Percentiles rank a stretch among this genome's conserved stretches.
Evolutionary conservation across 2,329 filamentous ascomycete species (phyloP).

Genomic region (Botrytis squamosa): DNA sequence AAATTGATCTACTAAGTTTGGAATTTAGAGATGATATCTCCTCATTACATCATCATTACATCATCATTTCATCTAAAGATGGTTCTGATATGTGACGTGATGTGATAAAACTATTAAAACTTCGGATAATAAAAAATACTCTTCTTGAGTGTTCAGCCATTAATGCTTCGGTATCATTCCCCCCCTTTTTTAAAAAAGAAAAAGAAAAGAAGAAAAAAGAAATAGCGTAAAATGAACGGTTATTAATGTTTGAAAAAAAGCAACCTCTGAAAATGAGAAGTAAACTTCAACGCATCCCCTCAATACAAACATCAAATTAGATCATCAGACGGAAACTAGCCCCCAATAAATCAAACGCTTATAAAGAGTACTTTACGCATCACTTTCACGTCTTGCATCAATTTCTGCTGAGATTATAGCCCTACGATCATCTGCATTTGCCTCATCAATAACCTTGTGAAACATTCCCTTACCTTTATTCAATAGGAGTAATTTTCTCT

Average conservation of each 20-base stretch:
- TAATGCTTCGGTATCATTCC: neutral
- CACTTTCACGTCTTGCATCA: slow-evolving; percentile 8
- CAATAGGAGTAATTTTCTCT: slow-evolving; percentile 49
- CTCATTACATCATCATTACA: slow-evolving; percentile 9
- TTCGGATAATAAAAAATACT: neutral
- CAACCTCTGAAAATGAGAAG: slow-evolving; percentile 11
- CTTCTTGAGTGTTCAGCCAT: neutral
- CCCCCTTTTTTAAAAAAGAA: neutral
- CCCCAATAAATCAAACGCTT: slow-evolving; percentile 16
- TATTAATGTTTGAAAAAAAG: slow-evolving; percentile 1
- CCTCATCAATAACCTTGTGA: slow-evolving; percentile 19
- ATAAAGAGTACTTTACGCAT: slow-evolving; percentile 8
- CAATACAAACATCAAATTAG: slow-evolving; percentile 4
- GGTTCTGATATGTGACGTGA: slow-evolving; percentile 14
- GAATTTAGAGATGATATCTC: neutral
- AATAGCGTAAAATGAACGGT: neutral
- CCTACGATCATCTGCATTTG: slow-evolving; percentile 10
- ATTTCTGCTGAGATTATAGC: slow-evolving; percentile 5
- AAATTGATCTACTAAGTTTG: neutral
- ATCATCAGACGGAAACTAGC: slow-evolving; percentile 19
- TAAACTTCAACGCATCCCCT: slow-evolving; percentile 11
- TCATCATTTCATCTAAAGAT: slow-evolving; percentile 18
- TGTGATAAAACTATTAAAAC: slow-evolving; percentile 4
- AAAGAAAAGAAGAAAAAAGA: neutral
- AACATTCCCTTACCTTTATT: slow-evolving; percentile 35